Evolutionary conservation across 208 protist genomes (phyloP).

Genomic region (Giardia muris): DNA sequence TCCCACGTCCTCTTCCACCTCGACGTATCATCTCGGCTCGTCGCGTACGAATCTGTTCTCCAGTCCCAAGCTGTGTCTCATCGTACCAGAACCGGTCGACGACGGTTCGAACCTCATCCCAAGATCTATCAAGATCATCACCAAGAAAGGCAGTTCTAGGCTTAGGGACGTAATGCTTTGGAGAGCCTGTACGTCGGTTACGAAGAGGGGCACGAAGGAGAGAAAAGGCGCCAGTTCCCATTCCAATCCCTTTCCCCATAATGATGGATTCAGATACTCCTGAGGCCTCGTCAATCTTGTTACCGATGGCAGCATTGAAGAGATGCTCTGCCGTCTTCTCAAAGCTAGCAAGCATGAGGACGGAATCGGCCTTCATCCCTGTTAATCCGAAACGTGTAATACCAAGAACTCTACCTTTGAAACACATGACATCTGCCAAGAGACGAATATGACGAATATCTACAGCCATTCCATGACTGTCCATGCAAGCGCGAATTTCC

Average conservation of each 20-base stretch:
- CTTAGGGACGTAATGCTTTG: neutral
- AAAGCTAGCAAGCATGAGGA: constrained; percentile 96
- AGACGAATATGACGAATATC: neutral
- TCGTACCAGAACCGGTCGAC: neutral
- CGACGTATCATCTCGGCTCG: no score
- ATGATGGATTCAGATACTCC: neutral
- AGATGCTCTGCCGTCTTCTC: constrained; percentile 95
- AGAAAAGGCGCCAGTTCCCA: neutral
- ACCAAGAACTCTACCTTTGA: neutral
- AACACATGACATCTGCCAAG: neutral
- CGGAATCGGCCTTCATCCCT: constrained; percentile 61
- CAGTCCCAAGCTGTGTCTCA: neutral
- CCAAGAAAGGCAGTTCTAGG: neutral
- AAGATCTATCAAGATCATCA: neutral
- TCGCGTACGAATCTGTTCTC: no score
- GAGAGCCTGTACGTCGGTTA: neutral
- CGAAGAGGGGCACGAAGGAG: neutral
- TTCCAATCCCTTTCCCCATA: neutral
- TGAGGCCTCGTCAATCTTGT: neutral
- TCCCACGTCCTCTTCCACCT: no score
- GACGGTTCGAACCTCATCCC: neutral
- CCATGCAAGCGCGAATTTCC: neutral
- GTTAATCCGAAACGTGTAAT: neutral
- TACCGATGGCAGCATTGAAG: constrained; percentile 68
- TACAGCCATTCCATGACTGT: constrained; percentile 16